A percentile compares a stretch with the other conserved stretches of the same genome.
Conservation (phyloP, 2,329 filamentous ascomycete species). For the Colletotrichum camelliae region DNA sequence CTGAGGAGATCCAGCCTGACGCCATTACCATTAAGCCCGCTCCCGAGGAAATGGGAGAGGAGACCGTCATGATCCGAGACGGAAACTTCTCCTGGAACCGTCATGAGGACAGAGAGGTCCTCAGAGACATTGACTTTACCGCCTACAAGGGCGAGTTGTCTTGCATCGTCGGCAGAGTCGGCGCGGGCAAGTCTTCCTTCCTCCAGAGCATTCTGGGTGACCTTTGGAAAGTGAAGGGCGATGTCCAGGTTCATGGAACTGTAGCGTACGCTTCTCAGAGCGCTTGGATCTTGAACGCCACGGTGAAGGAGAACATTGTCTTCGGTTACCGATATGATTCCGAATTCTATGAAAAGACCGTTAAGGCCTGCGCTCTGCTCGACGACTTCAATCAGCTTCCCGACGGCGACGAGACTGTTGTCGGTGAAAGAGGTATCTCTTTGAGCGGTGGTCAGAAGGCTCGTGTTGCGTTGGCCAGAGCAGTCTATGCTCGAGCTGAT, state of each 20-base stretch:
- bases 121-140: slow-evolving; percentile 86
- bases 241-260: slow-evolving; percentile 81
- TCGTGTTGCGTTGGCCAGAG: slow-evolving; percentile 86
- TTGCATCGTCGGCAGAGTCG: slow-evolving; percentile 94
- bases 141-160: slow-evolving; percentile 92
- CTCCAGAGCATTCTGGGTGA: slow-evolving; percentile 89
- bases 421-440: slow-evolving; percentile 95
- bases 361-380: slow-evolving; percentile 86
- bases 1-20: slow-evolving; percentile 89
- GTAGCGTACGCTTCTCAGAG: slow-evolving; percentile 93
- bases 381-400: slow-evolving; percentile 93
- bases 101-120: slow-evolving; percentile 71
- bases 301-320: slow-evolving; percentile 94
- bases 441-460: slow-evolving; percentile 96
- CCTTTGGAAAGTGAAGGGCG: slow-evolving; percentile 85
- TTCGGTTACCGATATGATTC: slow-evolving; percentile 96
- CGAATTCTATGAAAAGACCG: slow-evolving; percentile 90
- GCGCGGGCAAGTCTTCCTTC: slow-evolving; percentile 91
- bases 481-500: slow-evolving; percentile 96
- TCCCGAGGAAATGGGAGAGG: slow-evolving; percentile 79
- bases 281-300: slow-evolving; percentile 97
- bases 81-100: slow-evolving; percentile 96
- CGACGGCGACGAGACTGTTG: slow-evolving; percentile 95
- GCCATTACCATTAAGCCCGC: slow-evolving; percentile 75
- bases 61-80: slow-evolving; percentile 82